Evolutionary conservation across 2,329 filamentous ascomycete genomes (phyloP).

Genomic region (Talaromyces pinophilus): DNA sequence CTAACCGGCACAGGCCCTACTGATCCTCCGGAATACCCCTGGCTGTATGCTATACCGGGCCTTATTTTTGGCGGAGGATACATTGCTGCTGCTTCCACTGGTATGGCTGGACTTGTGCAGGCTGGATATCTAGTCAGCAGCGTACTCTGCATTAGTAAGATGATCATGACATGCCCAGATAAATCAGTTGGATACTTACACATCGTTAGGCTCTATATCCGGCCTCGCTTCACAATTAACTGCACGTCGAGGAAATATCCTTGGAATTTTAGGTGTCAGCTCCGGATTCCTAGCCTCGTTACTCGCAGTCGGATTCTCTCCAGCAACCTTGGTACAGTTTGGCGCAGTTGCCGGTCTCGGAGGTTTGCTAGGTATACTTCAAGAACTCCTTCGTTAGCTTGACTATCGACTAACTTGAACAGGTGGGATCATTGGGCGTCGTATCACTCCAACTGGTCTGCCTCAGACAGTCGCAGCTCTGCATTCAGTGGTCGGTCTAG

Average conservation of each 20-base stretch:
- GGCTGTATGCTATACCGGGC: conserved; percentile 79
- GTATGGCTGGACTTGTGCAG: conserved; percentile 80
- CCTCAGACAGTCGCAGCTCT: conserved; percentile 87
- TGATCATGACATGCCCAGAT: not conserved
- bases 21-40: conserved; percentile 84
- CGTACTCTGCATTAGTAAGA: conserved; percentile 71
- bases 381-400: not conserved
- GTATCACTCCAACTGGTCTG: conserved; percentile 83
- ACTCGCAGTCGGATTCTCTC: conserved; percentile 75
- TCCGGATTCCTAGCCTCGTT: conserved; percentile 82
- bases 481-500: conserved; percentile 86
- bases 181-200: not conserved
- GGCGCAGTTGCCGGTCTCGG: conserved; percentile 73
- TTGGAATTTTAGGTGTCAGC: conserved; percentile 82
- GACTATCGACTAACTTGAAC: not conserved
- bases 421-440: conserved; percentile 75
- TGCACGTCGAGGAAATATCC: conserved; percentile 78
- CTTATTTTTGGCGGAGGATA: conserved; percentile 78
- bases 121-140: conserved; percentile 85
- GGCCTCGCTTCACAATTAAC: conserved; percentile 79
- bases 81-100: conserved; percentile 75
- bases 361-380: conserved; percentile 56
- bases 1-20: conserved; percentile 59
- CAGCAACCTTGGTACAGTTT: conserved; percentile 78
- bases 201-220: conserved; percentile 63